These are phyloP conservation scores for Claviceps quebecensis DNA, from an alignment of 2,329 filamentous ascomycete species.

Conservation along the genomic window DNA sequence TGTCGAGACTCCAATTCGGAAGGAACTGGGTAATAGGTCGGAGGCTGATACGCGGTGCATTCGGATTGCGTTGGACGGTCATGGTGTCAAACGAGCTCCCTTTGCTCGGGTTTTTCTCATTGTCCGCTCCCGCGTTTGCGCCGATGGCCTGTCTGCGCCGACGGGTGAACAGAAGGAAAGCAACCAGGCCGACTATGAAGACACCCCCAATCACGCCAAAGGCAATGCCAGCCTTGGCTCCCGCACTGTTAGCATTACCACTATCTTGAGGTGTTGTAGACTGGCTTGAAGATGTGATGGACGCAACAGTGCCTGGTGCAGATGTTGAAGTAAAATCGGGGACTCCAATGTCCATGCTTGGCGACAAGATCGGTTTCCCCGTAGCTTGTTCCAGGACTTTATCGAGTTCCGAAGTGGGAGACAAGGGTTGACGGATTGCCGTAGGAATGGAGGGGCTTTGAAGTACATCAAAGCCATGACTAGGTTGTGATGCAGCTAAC, in stretches of 20 bases:
- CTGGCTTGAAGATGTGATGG: slow-evolving; percentile 9
- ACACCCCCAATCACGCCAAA: slow-evolving; percentile 65
- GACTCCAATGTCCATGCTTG: slow-evolving; percentile 6
- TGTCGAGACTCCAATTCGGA: slow-evolving; percentile 42
- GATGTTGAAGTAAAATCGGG: slow-evolving; percentile 6
- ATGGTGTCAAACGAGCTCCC: slow-evolving; percentile 8
- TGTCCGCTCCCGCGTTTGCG: slow-evolving; percentile 32
- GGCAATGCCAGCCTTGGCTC: slow-evolving; percentile 64
- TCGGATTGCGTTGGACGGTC: slow-evolving; percentile 18
- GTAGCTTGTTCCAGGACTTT: slow-evolving; percentile 19
- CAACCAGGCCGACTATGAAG: slow-evolving; percentile 48
- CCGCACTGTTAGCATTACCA: slow-evolving; percentile 17
- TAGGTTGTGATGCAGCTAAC: background rate
- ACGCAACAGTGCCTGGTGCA: slow-evolving; percentile 10
- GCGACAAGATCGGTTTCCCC: slow-evolving; percentile 8
- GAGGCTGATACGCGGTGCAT: slow-evolving; percentile 70
- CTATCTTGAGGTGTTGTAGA: slow-evolving; percentile 1
- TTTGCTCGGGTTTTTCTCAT: slow-evolving; percentile 48
- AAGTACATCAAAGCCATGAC: slow-evolving; percentile 8
- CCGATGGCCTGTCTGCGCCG: slow-evolving; percentile 52
- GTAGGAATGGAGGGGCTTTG: slow-evolving; percentile 10
- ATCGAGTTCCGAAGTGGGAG: slow-evolving; percentile 10
- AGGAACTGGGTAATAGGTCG: slow-evolving; percentile 76
- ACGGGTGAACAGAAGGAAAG: slow-evolving; percentile 57
- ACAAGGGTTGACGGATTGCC: slow-evolving; percentile 15